A percentile compares a stretch with the other conserved stretches of the same genome.
Conservation (phyloP, 176 grass and related monocot species). For the Avena atlantica region DNA sequence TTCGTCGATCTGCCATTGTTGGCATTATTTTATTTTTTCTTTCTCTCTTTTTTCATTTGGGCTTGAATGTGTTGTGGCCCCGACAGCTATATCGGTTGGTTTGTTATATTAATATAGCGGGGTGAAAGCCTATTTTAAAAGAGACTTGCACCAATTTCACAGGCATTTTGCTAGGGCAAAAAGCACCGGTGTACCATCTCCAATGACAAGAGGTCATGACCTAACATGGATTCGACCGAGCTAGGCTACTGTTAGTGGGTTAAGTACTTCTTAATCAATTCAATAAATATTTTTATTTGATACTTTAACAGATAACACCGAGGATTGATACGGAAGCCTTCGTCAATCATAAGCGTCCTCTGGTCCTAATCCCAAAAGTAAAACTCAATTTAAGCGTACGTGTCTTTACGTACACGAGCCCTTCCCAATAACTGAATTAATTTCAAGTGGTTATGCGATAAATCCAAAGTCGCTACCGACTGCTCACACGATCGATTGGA, state of each 20-base stretch:
- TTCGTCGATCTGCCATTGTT: too few relatives aligned
- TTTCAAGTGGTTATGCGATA: constrained; percentile 39
- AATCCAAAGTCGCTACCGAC: constrained; percentile 23
- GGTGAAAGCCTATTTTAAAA: too few relatives aligned
- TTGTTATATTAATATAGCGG: too few relatives aligned
- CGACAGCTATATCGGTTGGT: too few relatives aligned
- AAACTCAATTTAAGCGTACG: background rate
- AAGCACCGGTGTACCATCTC: background rate
- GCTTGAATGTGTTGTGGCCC: too few relatives aligned
- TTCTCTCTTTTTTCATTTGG: too few relatives aligned
- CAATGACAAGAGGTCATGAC: background rate
- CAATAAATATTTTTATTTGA: background rate
- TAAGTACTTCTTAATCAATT: background rate
- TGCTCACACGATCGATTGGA: constrained; percentile 41
- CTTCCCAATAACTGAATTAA: constrained; percentile 1
- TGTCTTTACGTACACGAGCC: background rate
- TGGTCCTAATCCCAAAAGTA: background rate
- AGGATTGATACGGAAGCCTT: background rate
- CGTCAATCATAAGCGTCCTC: background rate
- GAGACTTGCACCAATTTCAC: background rate
- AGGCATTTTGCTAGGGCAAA: background rate
- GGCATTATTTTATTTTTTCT: too few relatives aligned
- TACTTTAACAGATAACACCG: background rate
- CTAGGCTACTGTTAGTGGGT: background rate
- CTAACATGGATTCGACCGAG: background rate